Conservation (phyloP, 805 yeast species). For the Metschnikowia kunwiensis region DNA sequence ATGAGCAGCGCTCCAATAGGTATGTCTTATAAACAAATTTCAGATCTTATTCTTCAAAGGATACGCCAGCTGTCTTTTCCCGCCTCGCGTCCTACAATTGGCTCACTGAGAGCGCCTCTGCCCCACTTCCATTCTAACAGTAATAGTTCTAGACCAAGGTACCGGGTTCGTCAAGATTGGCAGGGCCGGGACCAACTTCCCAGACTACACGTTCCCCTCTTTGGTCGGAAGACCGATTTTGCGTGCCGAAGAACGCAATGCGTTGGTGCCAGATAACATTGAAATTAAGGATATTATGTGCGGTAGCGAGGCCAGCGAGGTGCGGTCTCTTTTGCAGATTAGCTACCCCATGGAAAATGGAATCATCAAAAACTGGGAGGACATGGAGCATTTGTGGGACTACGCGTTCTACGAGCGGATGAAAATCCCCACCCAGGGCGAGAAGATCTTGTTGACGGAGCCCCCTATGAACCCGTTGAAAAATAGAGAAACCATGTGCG, state of each 20-base stretch:
- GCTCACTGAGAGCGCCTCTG: too few species aligned
- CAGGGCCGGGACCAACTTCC: constrained; percentile 94
- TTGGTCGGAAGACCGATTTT: constrained; percentile 96
- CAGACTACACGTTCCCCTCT: constrained; percentile 95
- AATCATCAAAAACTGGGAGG: constrained; percentile 93
- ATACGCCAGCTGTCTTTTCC: too few species aligned
- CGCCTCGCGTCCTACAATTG: too few species aligned
- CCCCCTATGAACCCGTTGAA: constrained; percentile 97
- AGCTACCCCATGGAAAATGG: constrained; percentile 99
- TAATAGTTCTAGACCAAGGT: constrained; percentile 97
- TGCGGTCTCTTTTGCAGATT: constrained; percentile 83
- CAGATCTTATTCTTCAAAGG: too few species aligned
- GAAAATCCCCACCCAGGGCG: constrained; percentile 70
- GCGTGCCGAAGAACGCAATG: constrained; percentile 88
- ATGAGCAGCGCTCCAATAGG: constrained; percentile 22
- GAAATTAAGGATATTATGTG: constrained; percentile 96
- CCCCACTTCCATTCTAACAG: not conserved
- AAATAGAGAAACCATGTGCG: constrained; percentile 88
- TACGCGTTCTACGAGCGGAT: constrained; percentile 91
- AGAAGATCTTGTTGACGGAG: constrained; percentile 86
- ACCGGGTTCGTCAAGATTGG: constrained; percentile 98
- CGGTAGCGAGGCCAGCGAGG: constrained; percentile 91
- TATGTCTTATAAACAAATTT: too few species aligned
- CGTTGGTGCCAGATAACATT: constrained; percentile 50
- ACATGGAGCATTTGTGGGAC: constrained; percentile 98